Evolutionary conservation across 306 rosid species (phyloP).

Genomic region (Cajanus cajan): DNA sequence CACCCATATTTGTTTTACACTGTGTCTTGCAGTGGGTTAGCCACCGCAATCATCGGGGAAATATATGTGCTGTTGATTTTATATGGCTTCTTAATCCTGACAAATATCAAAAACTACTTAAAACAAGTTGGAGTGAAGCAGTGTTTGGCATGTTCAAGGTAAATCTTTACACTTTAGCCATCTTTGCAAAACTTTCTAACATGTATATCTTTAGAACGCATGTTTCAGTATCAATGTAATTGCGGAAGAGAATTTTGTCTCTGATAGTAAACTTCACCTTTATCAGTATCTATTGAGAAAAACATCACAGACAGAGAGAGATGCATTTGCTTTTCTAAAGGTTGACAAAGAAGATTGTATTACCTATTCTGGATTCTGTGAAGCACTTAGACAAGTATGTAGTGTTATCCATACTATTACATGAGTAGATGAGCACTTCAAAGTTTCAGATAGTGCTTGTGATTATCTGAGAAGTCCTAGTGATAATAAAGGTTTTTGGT

Average conservation of each 20-base stretch:
- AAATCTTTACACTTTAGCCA: conserved; percentile 16
- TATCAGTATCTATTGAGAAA: conserved; percentile 57
- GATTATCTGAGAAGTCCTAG: not conserved
- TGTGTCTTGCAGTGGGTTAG: conserved; percentile 74
- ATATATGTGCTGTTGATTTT: conserved; percentile 87
- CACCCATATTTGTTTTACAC: conserved; percentile 11
- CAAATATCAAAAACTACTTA: conserved; percentile 49
- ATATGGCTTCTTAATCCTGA: conserved; percentile 87
- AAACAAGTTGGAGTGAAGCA: conserved; percentile 71
- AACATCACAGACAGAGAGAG: conserved; percentile 50
- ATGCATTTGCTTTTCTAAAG: conserved; percentile 65
- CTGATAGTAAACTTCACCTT: conserved; percentile 25
- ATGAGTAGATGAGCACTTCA: not conserved
- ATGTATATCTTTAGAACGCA: not conserved
- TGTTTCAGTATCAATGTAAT: not conserved
- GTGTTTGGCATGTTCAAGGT: conserved; percentile 81
- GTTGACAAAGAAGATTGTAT: conserved; percentile 52
- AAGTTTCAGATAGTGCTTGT: not conserved
- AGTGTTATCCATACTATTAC: not conserved
- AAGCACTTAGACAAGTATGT: conserved; percentile 70
- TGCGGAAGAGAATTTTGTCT: not conserved
- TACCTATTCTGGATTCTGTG: conserved; percentile 58
- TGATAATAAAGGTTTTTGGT: not conserved
- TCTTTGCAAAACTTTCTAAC: not conserved
- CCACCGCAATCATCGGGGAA: conserved; percentile 87